Conservation (phyloP, 768 basidiomycete species). For the Peribolospora kevripleyi region DNA sequence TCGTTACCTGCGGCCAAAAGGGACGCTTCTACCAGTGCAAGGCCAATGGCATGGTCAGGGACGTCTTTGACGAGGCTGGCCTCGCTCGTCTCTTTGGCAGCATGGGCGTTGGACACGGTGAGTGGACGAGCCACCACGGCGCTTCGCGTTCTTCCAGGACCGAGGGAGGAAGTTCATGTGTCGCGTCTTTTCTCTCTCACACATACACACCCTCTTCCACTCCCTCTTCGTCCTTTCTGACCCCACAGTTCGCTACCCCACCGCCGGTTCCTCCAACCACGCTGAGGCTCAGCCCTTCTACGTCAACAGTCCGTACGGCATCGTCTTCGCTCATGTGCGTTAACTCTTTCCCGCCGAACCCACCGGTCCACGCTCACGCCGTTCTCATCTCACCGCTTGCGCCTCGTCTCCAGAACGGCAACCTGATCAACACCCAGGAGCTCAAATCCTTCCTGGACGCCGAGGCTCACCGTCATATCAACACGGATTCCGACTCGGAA, state of each 20-base stretch:
- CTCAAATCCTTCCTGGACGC: conserved; percentile 88
- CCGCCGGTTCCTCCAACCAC: conserved; percentile 87
- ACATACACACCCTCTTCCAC: too few relatives aligned
- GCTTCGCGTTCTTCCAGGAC: not conserved
- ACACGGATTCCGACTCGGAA: conserved; percentile 95
- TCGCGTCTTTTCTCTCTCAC: not conserved
- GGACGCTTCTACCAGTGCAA: conserved; percentile 96
- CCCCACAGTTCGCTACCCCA: conserved; percentile 70
- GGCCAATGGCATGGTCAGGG: conserved; percentile 96
- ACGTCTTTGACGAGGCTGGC: conserved; percentile 52
- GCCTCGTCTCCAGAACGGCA: conserved; percentile 50
- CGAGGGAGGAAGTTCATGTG: not conserved
- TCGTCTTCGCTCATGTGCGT: conserved; percentile 86
- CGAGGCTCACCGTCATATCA: conserved; percentile 90
- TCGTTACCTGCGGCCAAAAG: conserved; percentile 83
- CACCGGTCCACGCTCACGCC: too few relatives aligned
- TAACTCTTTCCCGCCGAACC: not conserved
- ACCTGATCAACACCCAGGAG: conserved; percentile 71
- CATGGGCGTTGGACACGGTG: conserved; percentile 97
- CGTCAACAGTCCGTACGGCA: conserved; percentile 98
- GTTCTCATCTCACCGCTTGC: not conserved
- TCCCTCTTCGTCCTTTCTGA: conserved; percentile 5
- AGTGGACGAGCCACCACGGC: conserved; percentile 8
- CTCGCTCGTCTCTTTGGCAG: conserved; percentile 58
- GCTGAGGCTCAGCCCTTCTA: conserved; percentile 98